These are phyloP conservation scores for Actinomucor elegans DNA, from an alignment of 371 early-diverging fungal genomes.

Conservation along the genomic window DNA sequence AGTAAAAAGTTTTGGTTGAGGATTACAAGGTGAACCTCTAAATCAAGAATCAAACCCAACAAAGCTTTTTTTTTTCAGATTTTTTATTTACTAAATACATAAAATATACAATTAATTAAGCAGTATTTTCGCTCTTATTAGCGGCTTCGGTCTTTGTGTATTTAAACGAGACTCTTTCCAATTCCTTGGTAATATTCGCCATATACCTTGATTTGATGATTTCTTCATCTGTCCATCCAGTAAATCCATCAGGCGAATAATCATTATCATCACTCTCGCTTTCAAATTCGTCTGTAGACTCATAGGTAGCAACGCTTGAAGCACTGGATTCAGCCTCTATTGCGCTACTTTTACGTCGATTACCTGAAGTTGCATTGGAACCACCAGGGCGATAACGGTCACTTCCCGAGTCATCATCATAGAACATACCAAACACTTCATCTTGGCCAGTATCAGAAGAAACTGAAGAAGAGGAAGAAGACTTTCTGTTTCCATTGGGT, in stretches of 20 bases:
- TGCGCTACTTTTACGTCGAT: conserved; percentile 1
- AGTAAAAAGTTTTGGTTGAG: too few relatives aligned
- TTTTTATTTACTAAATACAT: too few relatives aligned
- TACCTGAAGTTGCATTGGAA: background rate
- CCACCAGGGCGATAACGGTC: background rate
- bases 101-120: too few relatives aligned
- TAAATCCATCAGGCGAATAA: conserved; percentile 21
- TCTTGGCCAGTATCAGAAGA: conserved; percentile 30
- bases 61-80: too few relatives aligned
- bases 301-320: background rate
- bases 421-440: conserved; percentile 48
- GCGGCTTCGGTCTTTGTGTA: background rate
- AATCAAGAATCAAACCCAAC: too few relatives aligned
- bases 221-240: conserved; percentile 52
- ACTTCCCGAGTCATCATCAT: conserved; percentile 29
- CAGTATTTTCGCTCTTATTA: too few relatives aligned
- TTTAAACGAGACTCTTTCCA: conserved; percentile 18
- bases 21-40: too few relatives aligned
- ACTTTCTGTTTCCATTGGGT: conserved; percentile 5
- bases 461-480: conserved; percentile 8
- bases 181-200: conserved; percentile 21
- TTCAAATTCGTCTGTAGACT: conserved; percentile 13
- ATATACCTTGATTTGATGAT: conserved; percentile 31
- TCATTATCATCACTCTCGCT: conserved; percentile 22
- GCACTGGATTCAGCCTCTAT: conserved; percentile 3